A percentile compares a stretch with the other conserved stretches of the same genome.
phyloP scores from a whole-genome alignment of 176 grass and related monocot species.

The Carex pumila region DNA sequence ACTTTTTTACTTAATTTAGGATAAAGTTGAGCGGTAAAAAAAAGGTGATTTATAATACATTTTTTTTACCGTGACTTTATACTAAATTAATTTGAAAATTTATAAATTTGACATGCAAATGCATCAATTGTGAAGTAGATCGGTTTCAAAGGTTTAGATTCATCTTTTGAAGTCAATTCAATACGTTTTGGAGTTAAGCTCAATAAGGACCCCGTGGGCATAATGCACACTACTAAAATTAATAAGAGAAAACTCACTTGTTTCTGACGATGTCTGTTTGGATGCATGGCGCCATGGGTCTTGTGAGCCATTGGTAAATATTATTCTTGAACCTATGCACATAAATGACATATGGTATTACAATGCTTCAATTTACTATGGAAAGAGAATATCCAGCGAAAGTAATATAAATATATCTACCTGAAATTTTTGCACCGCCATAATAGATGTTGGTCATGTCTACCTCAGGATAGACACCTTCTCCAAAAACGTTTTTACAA shows the following conservation, averaged over 20 bases:
- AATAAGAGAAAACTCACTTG: conserved; percentile 42
- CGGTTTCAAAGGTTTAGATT: no score
- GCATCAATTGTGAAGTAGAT: no score
- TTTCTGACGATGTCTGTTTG: conserved; percentile 73
- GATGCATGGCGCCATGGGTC: conserved; percentile 97
- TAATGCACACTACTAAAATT: not conserved
- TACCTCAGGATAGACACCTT: conserved; percentile 82
- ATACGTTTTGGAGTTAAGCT: no score
- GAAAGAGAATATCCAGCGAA: not conserved
- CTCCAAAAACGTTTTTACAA: conserved; percentile 81
- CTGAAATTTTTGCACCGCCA: conserved; percentile 69
- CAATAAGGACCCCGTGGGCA: no score
- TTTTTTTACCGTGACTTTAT: no score
- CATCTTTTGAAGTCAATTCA: no score
- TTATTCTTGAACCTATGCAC: conserved; percentile 62
- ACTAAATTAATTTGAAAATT: no score
- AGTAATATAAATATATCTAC: conserved; percentile 26
- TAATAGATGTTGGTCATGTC: conserved; percentile 94
- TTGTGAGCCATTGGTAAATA: conserved; percentile 91
- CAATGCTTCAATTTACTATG: not conserved
- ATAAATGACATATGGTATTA: conserved; percentile 7
- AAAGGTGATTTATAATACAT: no score
- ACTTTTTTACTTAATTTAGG: no score
- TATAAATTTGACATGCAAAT: no score
- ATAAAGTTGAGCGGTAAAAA: no score